These are phyloP conservation scores for Eutrema salsugineum DNA, from an alignment of 441 rosid species.

Conservation along the genomic window DNA sequence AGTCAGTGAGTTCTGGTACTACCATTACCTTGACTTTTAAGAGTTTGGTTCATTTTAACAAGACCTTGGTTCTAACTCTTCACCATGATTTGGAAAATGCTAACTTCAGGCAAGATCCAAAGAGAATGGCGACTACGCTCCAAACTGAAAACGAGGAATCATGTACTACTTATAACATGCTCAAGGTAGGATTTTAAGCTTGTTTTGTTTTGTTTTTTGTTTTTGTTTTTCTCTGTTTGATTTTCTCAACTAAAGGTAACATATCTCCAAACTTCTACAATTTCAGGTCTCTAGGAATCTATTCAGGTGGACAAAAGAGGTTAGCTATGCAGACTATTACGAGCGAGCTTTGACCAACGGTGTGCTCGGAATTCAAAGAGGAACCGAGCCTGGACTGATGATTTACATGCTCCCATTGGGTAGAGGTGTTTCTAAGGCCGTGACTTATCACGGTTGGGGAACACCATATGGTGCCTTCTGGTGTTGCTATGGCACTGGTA, in stretches of 20 bases:
- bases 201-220: too few relatives aligned
- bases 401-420: slow-evolving; percentile 92
- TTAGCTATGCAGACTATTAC: slow-evolving; percentile 85
- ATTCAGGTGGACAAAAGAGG: slow-evolving; percentile 90
- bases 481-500: slow-evolving; percentile 99
- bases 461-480: slow-evolving; percentile 65
- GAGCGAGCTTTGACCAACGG: slow-evolving; percentile 93
- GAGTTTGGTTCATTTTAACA: background rate
- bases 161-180: slow-evolving; percentile 93
- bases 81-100: slow-evolving; percentile 1
- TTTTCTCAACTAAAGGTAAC: background rate
- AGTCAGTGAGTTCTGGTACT: slow-evolving; percentile 76
- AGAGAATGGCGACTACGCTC: slow-evolving; percentile 66
- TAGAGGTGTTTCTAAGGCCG: slow-evolving; percentile 73
- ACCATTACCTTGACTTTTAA: background rate
- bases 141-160: slow-evolving; percentile 81
- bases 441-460: slow-evolving; percentile 85
- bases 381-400: slow-evolving; percentile 88
- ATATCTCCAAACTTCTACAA: background rate
- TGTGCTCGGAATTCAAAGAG: slow-evolving; percentile 87
- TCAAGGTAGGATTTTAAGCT: slow-evolving; percentile 47
- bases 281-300: slow-evolving; percentile 84
- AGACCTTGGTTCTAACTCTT: background rate
- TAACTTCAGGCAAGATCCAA: slow-evolving; percentile 64
- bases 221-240: background rate